phyloP scores from a whole-genome alignment of 192 early-diverging fungal genomes.

The Podila epigama region DNA sequence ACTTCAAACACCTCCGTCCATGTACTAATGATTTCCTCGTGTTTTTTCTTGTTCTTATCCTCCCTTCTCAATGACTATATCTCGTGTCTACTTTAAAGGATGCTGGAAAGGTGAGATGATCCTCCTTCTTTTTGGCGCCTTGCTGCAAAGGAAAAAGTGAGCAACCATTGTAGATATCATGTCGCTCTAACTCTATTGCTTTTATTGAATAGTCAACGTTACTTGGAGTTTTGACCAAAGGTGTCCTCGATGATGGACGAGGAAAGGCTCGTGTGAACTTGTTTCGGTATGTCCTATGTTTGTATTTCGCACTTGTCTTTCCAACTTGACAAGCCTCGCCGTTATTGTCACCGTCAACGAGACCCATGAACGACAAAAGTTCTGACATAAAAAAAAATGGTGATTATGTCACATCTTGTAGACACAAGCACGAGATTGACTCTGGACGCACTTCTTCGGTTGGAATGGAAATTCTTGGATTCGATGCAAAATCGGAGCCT shows the following conservation, averaged over 20 bases:
- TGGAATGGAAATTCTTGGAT: constrained; percentile 91
- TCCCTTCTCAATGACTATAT: background rate
- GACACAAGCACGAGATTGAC: constrained; percentile 91
- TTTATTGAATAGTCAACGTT: constrained; percentile 67
- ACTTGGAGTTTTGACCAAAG: constrained; percentile 91
- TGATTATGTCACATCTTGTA: too few species aligned
- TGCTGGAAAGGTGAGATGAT: constrained; percentile 72
- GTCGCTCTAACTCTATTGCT: background rate
- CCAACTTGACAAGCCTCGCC: too few species aligned
- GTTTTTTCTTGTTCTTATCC: background rate
- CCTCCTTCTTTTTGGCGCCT: background rate
- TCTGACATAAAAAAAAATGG: too few species aligned
- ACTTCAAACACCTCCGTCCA: too few species aligned
- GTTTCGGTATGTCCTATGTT: constrained; percentile 66
- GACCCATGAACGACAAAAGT: too few species aligned
- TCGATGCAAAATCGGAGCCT: constrained; percentile 70
- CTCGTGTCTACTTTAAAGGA: constrained; percentile 46
- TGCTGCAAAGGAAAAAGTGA: too few species aligned
- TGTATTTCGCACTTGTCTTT: too few species aligned
- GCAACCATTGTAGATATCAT: background rate
- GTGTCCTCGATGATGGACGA: constrained; percentile 90
- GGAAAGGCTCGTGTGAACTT: constrained; percentile 90
- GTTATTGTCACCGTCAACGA: too few species aligned
- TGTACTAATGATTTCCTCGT: too few species aligned
- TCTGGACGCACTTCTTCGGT: constrained; percentile 90